These are phyloP conservation scores for Tetracentron sinense DNA, from an alignment of 164 flowering plant genomes.

Conservation along the genomic window DNA sequence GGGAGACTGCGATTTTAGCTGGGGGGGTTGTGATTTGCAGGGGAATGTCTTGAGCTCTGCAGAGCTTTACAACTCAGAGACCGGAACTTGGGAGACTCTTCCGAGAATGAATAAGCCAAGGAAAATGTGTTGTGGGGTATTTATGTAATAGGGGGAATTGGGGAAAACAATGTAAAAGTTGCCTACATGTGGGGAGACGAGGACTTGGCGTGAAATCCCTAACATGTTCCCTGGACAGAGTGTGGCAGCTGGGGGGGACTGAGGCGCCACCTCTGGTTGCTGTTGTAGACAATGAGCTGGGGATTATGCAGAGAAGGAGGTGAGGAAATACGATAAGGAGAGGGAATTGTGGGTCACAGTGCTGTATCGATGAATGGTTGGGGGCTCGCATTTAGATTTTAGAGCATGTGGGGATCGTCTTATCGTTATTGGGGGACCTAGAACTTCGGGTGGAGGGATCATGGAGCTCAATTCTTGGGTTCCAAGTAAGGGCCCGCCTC, in stretches of 20 bases:
- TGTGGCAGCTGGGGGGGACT: slow-evolving; percentile 9
- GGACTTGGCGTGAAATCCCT: not conserved
- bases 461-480: not conserved
- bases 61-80: slow-evolving; percentile 37
- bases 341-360: slow-evolving; percentile 25
- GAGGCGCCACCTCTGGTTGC: slow-evolving; percentile 49
- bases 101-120: slow-evolving; percentile 34
- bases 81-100: slow-evolving; percentile 25
- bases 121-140: slow-evolving; percentile 25
- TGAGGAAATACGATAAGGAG: slow-evolving; percentile 37
- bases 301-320: slow-evolving; percentile 27
- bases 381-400: slow-evolving; percentile 42
- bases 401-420: slow-evolving; percentile 35
- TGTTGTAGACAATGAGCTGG: slow-evolving; percentile 41
- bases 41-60: slow-evolving; percentile 31
- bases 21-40: slow-evolving; percentile 38
- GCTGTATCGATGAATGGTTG: slow-evolving; percentile 43
- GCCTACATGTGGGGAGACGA: not conserved
- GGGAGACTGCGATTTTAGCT: slow-evolving; percentile 38
- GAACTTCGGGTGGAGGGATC: not conserved
- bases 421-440: not conserved
- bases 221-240: not conserved
- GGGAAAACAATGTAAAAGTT: not conserved
- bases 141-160: not conserved
- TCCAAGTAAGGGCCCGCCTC: not conserved